A percentile compares a stretch with the other conserved stretches of the same genome.
Evolutionary conservation across 129 eudicot genomes (phyloP).

Genomic region (Sambucus nigra): DNA sequence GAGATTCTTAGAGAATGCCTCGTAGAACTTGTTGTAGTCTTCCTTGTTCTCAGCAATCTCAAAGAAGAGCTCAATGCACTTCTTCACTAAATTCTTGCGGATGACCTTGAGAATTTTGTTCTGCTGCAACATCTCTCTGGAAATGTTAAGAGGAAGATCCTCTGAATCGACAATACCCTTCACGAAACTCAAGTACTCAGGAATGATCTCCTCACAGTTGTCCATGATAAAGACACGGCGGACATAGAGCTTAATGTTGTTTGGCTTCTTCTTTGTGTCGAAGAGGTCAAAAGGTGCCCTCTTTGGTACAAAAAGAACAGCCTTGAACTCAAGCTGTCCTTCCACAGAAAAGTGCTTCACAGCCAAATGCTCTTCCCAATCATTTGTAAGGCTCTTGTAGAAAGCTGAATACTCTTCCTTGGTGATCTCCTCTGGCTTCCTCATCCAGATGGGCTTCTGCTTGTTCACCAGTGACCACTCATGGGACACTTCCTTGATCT

Average conservation of each 20-base stretch:
- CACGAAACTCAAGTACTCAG: constrained; percentile 72
- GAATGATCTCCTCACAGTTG: constrained; percentile 88
- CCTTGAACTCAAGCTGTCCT: constrained; percentile 77
- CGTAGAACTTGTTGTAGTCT: constrained; percentile 78
- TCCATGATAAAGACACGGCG: constrained; percentile 96
- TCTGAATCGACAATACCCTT: constrained; percentile 96
- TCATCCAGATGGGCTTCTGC: constrained; percentile 90
- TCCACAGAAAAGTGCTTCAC: constrained; percentile 88
- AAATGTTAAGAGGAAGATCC: constrained; percentile 89
- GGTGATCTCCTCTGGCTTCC: constrained; percentile 79
- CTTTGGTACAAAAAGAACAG: constrained; percentile 73
- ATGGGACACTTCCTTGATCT: constrained; percentile 78
- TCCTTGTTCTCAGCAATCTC: constrained; percentile 99
- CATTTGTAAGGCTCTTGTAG: constrained; percentile 83
- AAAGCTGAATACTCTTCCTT: constrained; percentile 87
- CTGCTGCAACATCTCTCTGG: constrained; percentile 88
- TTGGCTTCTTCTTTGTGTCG: constrained; percentile 75
- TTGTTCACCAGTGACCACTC: constrained; percentile 74
- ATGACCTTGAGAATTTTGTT: constrained; percentile 90
- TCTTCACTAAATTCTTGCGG: constrained; percentile 89
- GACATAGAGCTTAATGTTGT: constrained; percentile 92
- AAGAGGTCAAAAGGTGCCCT: constrained; percentile 82
- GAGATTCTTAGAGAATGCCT: constrained; percentile 92
- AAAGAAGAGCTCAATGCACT: constrained; percentile 83
- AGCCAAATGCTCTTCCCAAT: constrained; percentile 77